phyloP scores from a whole-genome alignment of 2,329 filamentous ascomycete species.

The Rasamsonia emersonii region DNA sequence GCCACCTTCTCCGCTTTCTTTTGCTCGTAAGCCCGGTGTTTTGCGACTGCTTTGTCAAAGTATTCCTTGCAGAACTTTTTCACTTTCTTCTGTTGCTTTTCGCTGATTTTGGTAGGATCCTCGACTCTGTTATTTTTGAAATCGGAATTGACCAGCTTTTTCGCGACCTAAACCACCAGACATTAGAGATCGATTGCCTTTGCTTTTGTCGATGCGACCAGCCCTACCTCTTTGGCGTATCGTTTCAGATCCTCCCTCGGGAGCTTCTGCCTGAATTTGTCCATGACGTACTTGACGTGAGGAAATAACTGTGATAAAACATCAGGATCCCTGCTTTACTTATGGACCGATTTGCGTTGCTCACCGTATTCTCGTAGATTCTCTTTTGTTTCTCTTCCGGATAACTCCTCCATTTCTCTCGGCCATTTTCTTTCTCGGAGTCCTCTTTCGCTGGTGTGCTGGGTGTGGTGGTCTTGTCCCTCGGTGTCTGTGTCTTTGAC shows the following conservation, averaged over 20 bases:
- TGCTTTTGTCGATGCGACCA: not conserved
- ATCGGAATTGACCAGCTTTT: slow-evolving; percentile 85
- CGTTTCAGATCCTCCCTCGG: slow-evolving; percentile 67
- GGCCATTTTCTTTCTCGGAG: slow-evolving; percentile 38
- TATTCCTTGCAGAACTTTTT: slow-evolving; percentile 78
- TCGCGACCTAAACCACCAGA: slow-evolving; percentile 48
- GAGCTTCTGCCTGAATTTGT: slow-evolving; percentile 79
- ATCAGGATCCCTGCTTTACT: slow-evolving; percentile 8
- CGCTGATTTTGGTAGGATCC: slow-evolving; percentile 67
- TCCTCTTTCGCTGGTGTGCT: slow-evolving; percentile 55
- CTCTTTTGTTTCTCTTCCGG: slow-evolving; percentile 80
- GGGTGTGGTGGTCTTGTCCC: slow-evolving; percentile 46
- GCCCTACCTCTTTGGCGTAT: slow-evolving; percentile 53
- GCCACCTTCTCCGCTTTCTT: slow-evolving; percentile 46
- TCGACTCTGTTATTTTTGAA: slow-evolving; percentile 83
- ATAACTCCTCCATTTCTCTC: slow-evolving; percentile 44
- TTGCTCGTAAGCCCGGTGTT: slow-evolving; percentile 62
- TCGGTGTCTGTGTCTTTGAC: slow-evolving; percentile 34
- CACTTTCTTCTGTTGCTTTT: slow-evolving; percentile 72
- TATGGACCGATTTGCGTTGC: slow-evolving; percentile 25
- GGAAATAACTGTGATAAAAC: slow-evolving; percentile 58
- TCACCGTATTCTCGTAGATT: slow-evolving; percentile 85
- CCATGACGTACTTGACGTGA: slow-evolving; percentile 73
- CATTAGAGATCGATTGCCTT: not conserved
- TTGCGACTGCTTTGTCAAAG: slow-evolving; percentile 75